phyloP scores from a whole-genome alignment of 768 basidiomycete genomes.

The Sporobolomyces pararoseus region DNA sequence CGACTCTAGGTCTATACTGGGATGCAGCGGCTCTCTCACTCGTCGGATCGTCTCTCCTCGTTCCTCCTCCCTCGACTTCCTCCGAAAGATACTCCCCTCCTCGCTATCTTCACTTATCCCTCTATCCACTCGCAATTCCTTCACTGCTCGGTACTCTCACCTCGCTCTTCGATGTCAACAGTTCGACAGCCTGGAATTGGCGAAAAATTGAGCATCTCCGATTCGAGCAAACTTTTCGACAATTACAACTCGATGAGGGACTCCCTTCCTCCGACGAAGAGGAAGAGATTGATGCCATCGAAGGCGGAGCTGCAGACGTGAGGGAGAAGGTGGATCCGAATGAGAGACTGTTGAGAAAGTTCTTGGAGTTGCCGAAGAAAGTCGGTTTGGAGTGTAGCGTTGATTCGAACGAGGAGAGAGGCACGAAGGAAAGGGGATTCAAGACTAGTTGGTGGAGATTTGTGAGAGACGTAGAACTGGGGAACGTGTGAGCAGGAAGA shows the following conservation, averaged over 20 bases:
- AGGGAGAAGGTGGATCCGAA: background rate
- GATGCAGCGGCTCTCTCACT: constrained; percentile 15
- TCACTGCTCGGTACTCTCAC: background rate
- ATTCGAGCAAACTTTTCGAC: constrained; percentile 11
- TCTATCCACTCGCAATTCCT: constrained; percentile 15
- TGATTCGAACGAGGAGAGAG: background rate
- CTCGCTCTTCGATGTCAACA: background rate
- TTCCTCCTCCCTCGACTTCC: background rate
- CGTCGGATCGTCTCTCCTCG: background rate
- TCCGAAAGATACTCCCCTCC: background rate
- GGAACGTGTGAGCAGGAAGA: too few species aligned
- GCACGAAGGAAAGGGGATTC: constrained; percentile 20
- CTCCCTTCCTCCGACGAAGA: background rate
- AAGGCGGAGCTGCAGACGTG: background rate
- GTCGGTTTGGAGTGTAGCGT: background rate
- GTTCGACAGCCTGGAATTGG: background rate
- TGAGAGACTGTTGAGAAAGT: background rate
- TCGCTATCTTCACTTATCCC: constrained; percentile 6
- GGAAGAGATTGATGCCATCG: background rate
- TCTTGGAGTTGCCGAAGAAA: background rate
- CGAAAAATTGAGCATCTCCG: background rate
- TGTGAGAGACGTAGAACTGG: constrained; percentile 8
- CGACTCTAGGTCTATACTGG: constrained; percentile 17
- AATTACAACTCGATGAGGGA: background rate
- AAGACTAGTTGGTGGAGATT: constrained; percentile 28